Evolutionary conservation across 2,329 filamentous ascomycete genomes (phyloP), one percentile per base, ranked within the genome.

Genomic region (Elsinoe perseae): DNA sequence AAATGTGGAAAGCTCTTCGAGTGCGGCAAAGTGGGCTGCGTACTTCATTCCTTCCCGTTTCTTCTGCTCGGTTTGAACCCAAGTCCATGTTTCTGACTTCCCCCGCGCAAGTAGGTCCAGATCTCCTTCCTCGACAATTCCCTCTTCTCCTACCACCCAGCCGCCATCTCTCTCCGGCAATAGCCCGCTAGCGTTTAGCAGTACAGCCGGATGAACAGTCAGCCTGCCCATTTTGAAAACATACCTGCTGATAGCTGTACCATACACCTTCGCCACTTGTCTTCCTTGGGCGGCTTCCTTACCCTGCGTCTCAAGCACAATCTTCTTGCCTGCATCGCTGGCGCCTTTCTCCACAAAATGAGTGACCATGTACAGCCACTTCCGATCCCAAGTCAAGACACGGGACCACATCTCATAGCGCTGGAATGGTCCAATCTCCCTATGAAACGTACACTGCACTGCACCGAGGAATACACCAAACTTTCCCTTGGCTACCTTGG

Each of bases 131-230:
- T 44, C 40, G 9, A 44, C 40, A 3, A 44, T 21, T 6, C 40
- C 20, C 18, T 44, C 40, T n/a, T 44, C 40, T 1, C 40, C 40
- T 12, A 44, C 21, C 23, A 25, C 18, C 28, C 50, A 53, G 1
- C 50, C 32, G 5, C 32, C 32, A 8, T 44, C 40, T 21, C 5
- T 23, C 20, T 44, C 40, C 2, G 20, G 40, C 20, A 44, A 18
- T 21, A 55, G 25, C 2, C 36, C 52, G 8, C 34, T 43, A 9
- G 36, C 52, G 25, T 79, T 75, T 21, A 95, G 74, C 9, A 89
- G 75, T 43, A 85, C 75, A 61, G 88, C 84, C 0, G 90, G 89
- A 61, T 89, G 81, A 1, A 95, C 80, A 0, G 90, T 95, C 64
- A 91, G 76, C 23, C 89, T 78, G 1, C 71, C 72, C 50, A 65